These are phyloP conservation scores for Daucus carota DNA, from an alignment of 129 eudicot species.

Conservation along the genomic window DH1_v3.0 NC_030384.2:27245001-27245500, in stretches of 20 bases:
- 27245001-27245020: not conserved
- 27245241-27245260: not conserved
- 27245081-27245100: not conserved
- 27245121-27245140: not conserved
- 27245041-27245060: not conserved
- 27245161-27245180: not conserved
- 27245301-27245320: not conserved
- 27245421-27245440: slow-evolving; percentile 11
- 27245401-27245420: not conserved
- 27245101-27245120: not conserved
- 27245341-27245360: not conserved
- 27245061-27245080: not conserved
- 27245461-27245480: slow-evolving; percentile 53
- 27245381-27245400: not conserved
- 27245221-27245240: not conserved
- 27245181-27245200: not conserved
- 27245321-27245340: not conserved
- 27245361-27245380: not conserved
- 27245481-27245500: slow-evolving; percentile 35
- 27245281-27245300: not conserved
- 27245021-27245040: not conserved
- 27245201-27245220: not conserved
- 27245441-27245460: slow-evolving; percentile 68
- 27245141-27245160: not conserved
- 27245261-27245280: not conserved